These are phyloP conservation scores for Sarocladium brachiariae DNA, from an alignment of 2,329 filamentous ascomycete genomes.

Conservation along the genomic window DNA sequence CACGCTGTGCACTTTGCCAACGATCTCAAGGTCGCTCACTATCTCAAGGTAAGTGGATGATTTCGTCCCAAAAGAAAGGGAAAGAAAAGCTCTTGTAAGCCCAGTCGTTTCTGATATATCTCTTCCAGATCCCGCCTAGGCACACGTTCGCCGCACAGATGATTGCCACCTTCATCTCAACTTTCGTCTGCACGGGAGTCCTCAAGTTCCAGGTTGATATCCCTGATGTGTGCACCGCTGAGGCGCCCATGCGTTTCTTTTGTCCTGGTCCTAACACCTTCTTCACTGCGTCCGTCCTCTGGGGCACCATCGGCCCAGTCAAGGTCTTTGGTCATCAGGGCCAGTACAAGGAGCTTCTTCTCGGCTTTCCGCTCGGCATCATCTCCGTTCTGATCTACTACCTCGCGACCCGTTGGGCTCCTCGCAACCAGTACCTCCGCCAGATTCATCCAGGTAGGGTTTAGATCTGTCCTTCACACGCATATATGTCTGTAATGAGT, in stretches of 20 bases:
- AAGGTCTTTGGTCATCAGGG: slow-evolving; percentile 30
- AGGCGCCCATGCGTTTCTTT: slow-evolving; percentile 19
- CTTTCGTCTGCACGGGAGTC: slow-evolving; percentile 25
- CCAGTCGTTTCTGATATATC: no score
- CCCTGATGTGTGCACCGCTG: slow-evolving; percentile 20
- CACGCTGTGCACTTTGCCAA: slow-evolving; percentile 29
- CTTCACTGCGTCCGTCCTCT: slow-evolving; percentile 32
- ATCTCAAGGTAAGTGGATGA: slow-evolving; percentile 40
- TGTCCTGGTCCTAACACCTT: slow-evolving; percentile 26
- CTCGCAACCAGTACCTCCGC: slow-evolving; percentile 24
- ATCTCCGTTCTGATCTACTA: slow-evolving; percentile 26
- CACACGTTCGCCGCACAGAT: slow-evolving; percentile 21
- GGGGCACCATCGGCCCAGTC: slow-evolving; percentile 32
- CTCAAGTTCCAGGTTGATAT: slow-evolving; percentile 30
- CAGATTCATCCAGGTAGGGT: slow-evolving; percentile 27
- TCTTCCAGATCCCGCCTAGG: slow-evolving; percentile 21
- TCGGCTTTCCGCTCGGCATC: slow-evolving; percentile 29
- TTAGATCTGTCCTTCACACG: neutral
- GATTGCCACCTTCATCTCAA: slow-evolving; percentile 27
- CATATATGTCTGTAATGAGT: neutral
- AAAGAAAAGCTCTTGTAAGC: no score
- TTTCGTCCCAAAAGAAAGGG: no score
- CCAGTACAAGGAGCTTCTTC: slow-evolving; percentile 27
- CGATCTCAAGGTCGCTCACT: slow-evolving; percentile 32
- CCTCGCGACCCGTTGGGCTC: slow-evolving; percentile 24